Base-by-base conservation (phyloP, 2,329 filamentous ascomycete species). In the Fusarium sp. region DNA sequence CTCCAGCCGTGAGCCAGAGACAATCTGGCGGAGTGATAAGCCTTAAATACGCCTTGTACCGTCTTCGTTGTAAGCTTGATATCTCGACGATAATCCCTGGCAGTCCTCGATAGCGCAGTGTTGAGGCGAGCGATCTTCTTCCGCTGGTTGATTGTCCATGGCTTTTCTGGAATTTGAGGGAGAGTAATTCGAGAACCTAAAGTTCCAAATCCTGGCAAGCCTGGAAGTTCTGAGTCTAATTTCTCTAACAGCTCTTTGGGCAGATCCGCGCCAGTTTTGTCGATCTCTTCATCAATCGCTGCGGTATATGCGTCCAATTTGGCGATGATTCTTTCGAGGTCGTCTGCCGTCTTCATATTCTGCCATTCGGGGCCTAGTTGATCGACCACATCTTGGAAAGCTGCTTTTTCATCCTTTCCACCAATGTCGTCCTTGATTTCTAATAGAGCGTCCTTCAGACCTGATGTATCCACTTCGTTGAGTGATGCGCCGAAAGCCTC, bases 11-110 rank as follows among this genome's bases (percentile, higher is more conserved):
- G 80, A 2, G 83, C 79, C 44, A 90, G 79, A 10, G 80, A 76
- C 17, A 79, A 78, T 14, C 86, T 81, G 5, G 85, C 84, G 0
- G 81, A 79, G 49, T 83, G 82, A 73, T 90, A 90, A 14, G 80
- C 80, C 66, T 83, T 85, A 83, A 87, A 90, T 7, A 83, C 79
- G 2, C 79, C 77, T 30, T 77, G 78, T 23, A 85, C 78, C 6
- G 80, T 81, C 67, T 78, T 82, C 38, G 74, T 73, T n/a, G 76
- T 78, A 12, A 81, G 53, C 10, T 74, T 76, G 10, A 70, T 37
- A 11, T 73, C 73, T 23, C 76, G 75, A n/a, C 74, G 73, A 44
- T 78, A 56, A 27, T 81, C 73, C 30, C 75, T 75, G 13, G 72
- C 73, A 14, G 79, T 76, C 12, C 75, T 75, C 0, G 73, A 68